Conservation (phyloP, 805 yeast genomes). For the Wickerhamiella azymoides region DNA sequence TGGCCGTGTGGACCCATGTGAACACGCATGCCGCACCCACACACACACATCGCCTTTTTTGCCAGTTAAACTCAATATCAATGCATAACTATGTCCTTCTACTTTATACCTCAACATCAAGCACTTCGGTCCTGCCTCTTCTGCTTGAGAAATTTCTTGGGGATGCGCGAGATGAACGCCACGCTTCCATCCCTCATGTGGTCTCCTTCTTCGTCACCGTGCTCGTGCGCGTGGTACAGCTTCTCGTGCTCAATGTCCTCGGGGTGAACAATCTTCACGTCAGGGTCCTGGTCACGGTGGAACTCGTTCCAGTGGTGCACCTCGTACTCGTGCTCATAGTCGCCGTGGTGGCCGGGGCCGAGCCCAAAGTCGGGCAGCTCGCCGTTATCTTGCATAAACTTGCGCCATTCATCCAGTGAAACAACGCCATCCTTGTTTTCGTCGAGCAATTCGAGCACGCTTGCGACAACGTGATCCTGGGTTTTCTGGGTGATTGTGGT, state of each 20-base stretch:
- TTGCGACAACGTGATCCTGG: conserved; percentile 37
- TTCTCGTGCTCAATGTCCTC: conserved; percentile 84
- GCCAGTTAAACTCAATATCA: too few relatives aligned
- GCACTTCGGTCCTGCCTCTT: neutral
- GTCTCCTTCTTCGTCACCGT: conserved; percentile 38
- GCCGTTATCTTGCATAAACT: conserved; percentile 46
- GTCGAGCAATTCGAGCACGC: conserved; percentile 50
- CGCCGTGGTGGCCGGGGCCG: conserved; percentile 91
- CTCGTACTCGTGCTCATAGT: conserved; percentile 86
- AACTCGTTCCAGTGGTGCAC: conserved; percentile 81
- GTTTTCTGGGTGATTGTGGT: conserved; percentile 46
- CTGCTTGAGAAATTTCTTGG: conserved; percentile 17
- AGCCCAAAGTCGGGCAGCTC: conserved; percentile 82
- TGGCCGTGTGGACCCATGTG: too few relatives aligned
- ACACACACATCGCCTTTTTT: too few relatives aligned
- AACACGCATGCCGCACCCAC: too few relatives aligned
- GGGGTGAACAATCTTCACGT: conserved; percentile 61
- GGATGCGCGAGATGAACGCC: conserved; percentile 16
- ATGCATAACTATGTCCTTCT: too few relatives aligned
- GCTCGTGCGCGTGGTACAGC: conserved; percentile 73
- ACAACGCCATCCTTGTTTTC: conserved; percentile 51
- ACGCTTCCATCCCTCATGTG: conserved; percentile 18
- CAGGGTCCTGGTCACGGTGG: conserved; percentile 57
- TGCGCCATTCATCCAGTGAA: conserved; percentile 54
- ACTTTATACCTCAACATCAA: too few relatives aligned